Evolutionary conservation across 2,329 filamentous ascomycete species (phyloP).

Genomic region (Phyllosticta citribraziliensis): DNA sequence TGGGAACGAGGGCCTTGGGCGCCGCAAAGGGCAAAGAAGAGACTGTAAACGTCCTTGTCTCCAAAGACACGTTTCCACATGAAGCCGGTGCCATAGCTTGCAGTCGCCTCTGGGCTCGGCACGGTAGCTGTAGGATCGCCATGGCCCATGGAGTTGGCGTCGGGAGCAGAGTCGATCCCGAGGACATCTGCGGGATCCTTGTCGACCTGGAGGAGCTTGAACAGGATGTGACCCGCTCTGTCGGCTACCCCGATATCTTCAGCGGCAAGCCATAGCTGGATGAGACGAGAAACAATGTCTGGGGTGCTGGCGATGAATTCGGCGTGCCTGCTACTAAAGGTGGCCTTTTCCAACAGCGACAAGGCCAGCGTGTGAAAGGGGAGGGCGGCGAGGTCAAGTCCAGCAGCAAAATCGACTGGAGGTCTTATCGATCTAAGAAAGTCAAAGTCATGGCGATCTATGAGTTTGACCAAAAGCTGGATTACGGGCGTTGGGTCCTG

Average conservation of each 20-base stretch:
- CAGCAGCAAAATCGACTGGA: slow-evolving; percentile 40
- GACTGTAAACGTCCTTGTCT: slow-evolving; percentile 48
- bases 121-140: not conserved
- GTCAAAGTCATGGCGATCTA: slow-evolving; percentile 33
- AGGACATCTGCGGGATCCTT: slow-evolving; percentile 33
- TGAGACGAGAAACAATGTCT: slow-evolving; percentile 43
- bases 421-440: slow-evolving; percentile 33
- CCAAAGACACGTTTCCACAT: slow-evolving; percentile 54
- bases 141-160: slow-evolving; percentile 13
- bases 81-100: slow-evolving; percentile 26
- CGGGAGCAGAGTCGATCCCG: slow-evolving; percentile 16
- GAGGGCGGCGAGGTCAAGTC: slow-evolving; percentile 38
- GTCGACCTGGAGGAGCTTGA: slow-evolving; percentile 41
- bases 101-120: not conserved
- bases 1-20: slow-evolving; percentile 27
- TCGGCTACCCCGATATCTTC: slow-evolving; percentile 46
- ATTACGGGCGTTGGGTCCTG: slow-evolving; percentile 49
- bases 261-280: slow-evolving; percentile 50
- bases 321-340: slow-evolving; percentile 41
- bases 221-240: slow-evolving; percentile 43
- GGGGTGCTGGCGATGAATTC: slow-evolving; percentile 49
- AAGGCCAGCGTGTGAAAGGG: slow-evolving; percentile 49
- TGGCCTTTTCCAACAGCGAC: slow-evolving; percentile 47
- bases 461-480: slow-evolving; percentile 41
- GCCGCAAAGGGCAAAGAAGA: slow-evolving; percentile 47